Conservation (phyloP, 345 rosid genomes). For the Eucalyptus albens region DNA sequence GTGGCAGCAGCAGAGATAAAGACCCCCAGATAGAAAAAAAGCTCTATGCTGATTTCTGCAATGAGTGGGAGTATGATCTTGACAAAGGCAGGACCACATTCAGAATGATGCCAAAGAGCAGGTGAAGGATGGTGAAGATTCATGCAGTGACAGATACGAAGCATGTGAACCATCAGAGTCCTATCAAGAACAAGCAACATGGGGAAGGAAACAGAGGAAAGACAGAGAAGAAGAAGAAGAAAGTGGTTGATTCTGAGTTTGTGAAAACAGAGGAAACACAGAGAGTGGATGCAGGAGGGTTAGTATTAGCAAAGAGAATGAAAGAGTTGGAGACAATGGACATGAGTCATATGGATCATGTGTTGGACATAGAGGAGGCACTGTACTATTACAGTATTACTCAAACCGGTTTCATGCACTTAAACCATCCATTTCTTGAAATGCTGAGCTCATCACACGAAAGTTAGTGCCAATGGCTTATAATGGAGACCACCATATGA, state of each 20-base stretch:
- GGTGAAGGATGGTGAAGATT: background rate
- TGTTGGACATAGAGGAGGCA: constrained; percentile 71
- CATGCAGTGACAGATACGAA: background rate
- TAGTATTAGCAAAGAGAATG: constrained; percentile 62
- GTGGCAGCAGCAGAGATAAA: background rate
- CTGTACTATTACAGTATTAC: constrained; percentile 70
- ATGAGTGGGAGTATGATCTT: background rate
- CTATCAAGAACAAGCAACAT: background rate
- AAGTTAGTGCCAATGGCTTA: background rate
- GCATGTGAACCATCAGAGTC: background rate
- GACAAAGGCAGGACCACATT: background rate
- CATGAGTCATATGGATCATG: constrained; percentile 58
- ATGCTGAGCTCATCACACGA: background rate
- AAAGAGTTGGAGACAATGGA: constrained; percentile 74
- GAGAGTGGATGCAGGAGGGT: constrained; percentile 13
- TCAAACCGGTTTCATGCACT: background rate
- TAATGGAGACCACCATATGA: background rate
- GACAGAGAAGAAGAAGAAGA: constrained; percentile 4
- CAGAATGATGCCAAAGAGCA: background rate
- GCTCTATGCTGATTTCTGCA: background rate
- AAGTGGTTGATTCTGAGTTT: background rate
- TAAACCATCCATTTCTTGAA: background rate
- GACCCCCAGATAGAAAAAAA: background rate
- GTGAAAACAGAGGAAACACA: background rate
- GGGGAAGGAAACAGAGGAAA: constrained; percentile 1